Base-by-base conservation (phyloP, 1,139 yeast species). In the Hansenula sp. region DNA sequence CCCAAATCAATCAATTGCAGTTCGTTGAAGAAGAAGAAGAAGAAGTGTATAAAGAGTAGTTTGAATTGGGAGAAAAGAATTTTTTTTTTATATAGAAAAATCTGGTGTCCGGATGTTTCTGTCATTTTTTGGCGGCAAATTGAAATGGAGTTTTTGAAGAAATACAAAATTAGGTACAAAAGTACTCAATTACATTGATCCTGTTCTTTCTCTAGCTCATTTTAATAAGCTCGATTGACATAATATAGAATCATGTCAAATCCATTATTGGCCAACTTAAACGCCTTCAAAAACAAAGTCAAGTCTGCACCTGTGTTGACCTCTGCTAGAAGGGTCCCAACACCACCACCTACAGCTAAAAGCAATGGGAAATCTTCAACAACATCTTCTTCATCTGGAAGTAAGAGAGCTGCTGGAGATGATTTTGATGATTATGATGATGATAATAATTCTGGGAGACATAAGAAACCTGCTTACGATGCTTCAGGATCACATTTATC, bases 401-500 rank as follows among this genome's bases (percentile, higher is more conserved):
- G 40, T 27, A 42, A 40, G 21, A 44, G 44, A 35, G 39, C 43
- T n/a, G 44, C 46, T 34, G 39, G 36, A 14, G 51, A 49, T 18
- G 46, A 49, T n/a, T 52, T 54, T 36, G 58, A 53, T 29, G 52
- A 53, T 9, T 53, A 53, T 20, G 52, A 47, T 18, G 56, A 47
- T n/a, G 54, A 48, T 8, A 60, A 54, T 16, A 55, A 51, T 6
- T 53, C 59, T 30, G 41, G 51, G 34, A 56, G 55, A 34, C 51
- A 55, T 38, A 64, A 62, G 40, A 62, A 60, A 43, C 65, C 68
- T 1, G 62, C 64, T 2, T 51, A 61, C 2, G 56, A 62, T 7
- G 58, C 62, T 11, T 56, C 68, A 5, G 79, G 79, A 14, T 73
- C 84, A 12, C 95, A 85, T 59, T 74, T 82, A 46, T 82, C 90